Evolutionary conservation across 2,329 filamentous ascomycete species (phyloP).

Genomic region (Penicillium sp.): DNA sequence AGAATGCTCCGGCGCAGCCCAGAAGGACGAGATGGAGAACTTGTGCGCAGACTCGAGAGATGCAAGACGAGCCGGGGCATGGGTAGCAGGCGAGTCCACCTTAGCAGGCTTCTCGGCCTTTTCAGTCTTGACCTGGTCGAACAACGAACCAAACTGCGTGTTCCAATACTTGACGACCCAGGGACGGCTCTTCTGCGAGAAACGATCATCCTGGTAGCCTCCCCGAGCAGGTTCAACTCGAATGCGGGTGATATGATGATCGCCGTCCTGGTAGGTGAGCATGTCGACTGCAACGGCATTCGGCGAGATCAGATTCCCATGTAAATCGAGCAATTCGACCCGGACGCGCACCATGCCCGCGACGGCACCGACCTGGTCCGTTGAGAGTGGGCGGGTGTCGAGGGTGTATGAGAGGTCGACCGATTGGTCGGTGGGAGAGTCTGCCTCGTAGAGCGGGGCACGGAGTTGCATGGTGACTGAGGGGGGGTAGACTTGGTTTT

Average conservation of each 20-base stretch:
- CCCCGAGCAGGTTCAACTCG: slow-evolving; percentile 22
- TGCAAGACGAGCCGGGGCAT: too few species aligned
- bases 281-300: slow-evolving; percentile 34
- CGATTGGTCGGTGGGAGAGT: slow-evolving; percentile 7
- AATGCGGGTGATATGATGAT: slow-evolving; percentile 30
- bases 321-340: slow-evolving; percentile 26
- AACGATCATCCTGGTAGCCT: not conserved
- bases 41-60: slow-evolving; percentile 5
- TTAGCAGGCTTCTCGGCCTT: not conserved
- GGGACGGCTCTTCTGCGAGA: slow-evolving; percentile 3
- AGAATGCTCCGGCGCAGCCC: slow-evolving; percentile 16
- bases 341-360: slow-evolving; percentile 25
- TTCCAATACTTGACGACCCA: slow-evolving; percentile 30
- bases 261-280: slow-evolving; percentile 24
- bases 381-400: slow-evolving; percentile 25
- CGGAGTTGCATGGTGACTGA: slow-evolving; percentile 29
- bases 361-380: slow-evolving; percentile 12
- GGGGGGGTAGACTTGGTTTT: slow-evolving; percentile 31
- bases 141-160: slow-evolving; percentile 21
- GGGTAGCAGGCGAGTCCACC: too few species aligned
- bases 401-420: slow-evolving; percentile 27
- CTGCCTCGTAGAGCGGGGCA: slow-evolving; percentile 22
- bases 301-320: slow-evolving; percentile 28
- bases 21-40: slow-evolving; percentile 21
- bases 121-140: slow-evolving; percentile 11